Percentiles rank a stretch among this genome's conserved stretches.
These are phyloP conservation scores for Spergularia azorica DNA, from an alignment of 179 eudicot genomes.

Conservation along the genomic window DNA sequence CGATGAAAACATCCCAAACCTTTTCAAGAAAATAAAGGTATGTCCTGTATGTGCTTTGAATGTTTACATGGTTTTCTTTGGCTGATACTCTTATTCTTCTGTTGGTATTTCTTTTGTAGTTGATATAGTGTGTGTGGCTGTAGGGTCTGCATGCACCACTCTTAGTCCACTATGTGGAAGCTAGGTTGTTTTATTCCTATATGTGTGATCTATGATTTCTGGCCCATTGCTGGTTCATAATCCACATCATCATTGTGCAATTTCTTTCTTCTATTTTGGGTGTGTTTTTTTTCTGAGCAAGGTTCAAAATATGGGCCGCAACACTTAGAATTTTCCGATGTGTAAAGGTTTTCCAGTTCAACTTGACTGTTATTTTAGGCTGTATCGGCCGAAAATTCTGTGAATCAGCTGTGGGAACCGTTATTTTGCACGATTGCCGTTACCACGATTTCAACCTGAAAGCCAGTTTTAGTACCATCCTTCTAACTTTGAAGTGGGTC, in stretches of 20 bases:
- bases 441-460: not conserved
- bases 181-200: not conserved
- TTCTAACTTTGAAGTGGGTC: not conserved
- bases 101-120: not conserved
- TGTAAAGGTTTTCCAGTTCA: too few species aligned
- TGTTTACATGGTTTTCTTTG: not conserved
- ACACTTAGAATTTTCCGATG: too few species aligned
- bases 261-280: too few species aligned
- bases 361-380: too few species aligned
- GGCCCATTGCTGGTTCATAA: not conserved
- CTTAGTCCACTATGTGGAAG: not conserved
- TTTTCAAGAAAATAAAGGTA: constrained; percentile 91
- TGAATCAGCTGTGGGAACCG: too few species aligned
- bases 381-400: too few species aligned
- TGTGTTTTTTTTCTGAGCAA: too few species aligned
- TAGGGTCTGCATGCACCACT: not conserved
- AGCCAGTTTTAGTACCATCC: not conserved
- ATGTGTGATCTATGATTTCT: not conserved
- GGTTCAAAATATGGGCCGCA: too few species aligned
- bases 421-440: too few species aligned
- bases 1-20: constrained; percentile 77
- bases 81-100: not conserved
- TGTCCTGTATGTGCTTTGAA: not conserved
- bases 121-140: too few species aligned
- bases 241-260: too few species aligned